Evolutionary conservation across 208 protist species (phyloP).

Genomic region (Leishmania gerbilli): DNA sequence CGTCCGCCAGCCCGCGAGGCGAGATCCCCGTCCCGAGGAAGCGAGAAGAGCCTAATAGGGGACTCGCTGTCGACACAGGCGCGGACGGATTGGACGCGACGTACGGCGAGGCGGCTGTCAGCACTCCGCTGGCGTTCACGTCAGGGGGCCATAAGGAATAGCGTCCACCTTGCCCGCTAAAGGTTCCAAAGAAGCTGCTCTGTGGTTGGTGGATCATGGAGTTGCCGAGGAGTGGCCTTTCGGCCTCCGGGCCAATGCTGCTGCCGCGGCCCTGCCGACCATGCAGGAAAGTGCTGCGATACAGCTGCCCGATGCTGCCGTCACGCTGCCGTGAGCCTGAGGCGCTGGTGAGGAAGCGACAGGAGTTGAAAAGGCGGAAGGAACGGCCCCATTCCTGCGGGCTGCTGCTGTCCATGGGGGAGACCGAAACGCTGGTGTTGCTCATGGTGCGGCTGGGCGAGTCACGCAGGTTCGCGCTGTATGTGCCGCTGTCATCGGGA

Average conservation of each 20-base stretch:
- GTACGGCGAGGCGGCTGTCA: constrained; percentile 15
- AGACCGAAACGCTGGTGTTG: constrained; percentile 62
- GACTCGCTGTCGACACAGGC: constrained; percentile 15
- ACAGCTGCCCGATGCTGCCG: constrained; percentile 29
- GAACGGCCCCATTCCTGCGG: constrained; percentile 74
- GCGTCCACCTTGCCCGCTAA: constrained; percentile 9
- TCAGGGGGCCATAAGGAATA: constrained; percentile 28
- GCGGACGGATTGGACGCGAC: neutral
- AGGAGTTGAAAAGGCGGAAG: constrained; percentile 77
- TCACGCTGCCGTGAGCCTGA: constrained; percentile 37
- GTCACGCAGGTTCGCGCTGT: constrained; percentile 24
- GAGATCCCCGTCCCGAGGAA: constrained; percentile 12
- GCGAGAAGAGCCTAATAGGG: constrained; percentile 17
- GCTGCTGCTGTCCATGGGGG: constrained; percentile 52
- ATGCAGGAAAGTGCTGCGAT: constrained; percentile 36
- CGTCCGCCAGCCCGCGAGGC: constrained; percentile 4
- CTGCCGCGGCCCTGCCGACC: constrained; percentile 19
- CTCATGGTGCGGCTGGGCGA: constrained; percentile 52
- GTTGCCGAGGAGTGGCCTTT: constrained; percentile 17
- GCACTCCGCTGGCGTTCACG: constrained; percentile 20
- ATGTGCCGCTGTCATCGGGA: constrained; percentile 23
- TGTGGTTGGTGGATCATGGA: constrained; percentile 24
- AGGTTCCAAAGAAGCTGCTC: constrained; percentile 23
- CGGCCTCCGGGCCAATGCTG: constrained; percentile 23
- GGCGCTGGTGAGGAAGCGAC: constrained; percentile 30